Evolutionary conservation across 805 yeast species (phyloP).

Genomic region (Pichia thaimueangensis): DNA sequence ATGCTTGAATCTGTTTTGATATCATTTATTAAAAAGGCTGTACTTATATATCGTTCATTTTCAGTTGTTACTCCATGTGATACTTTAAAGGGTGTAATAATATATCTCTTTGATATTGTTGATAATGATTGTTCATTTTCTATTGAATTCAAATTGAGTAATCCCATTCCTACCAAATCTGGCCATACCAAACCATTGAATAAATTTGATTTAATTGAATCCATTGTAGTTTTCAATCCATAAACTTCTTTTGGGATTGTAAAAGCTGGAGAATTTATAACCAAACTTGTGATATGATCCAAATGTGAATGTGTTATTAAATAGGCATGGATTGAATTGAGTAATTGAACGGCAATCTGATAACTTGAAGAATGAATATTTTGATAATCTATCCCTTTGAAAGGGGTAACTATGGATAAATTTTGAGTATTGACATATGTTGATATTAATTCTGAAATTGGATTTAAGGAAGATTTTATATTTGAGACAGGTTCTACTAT

Average conservation of each 20-base stretch:
- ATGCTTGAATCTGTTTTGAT: conserved; percentile 31
- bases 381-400: background rate
- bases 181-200: conserved; percentile 87
- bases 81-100: conserved; percentile 35
- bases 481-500: background rate
- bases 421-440: background rate
- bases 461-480: too few relatives aligned
- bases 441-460: too few relatives aligned
- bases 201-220: conserved; percentile 45
- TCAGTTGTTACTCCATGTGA: conserved; percentile 29
- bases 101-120: conserved; percentile 30
- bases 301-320: conserved; percentile 78
- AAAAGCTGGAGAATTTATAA: conserved; percentile 63
- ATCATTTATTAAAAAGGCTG: conserved; percentile 52
- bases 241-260: conserved; percentile 35
- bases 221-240: conserved; percentile 49
- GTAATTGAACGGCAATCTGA: conserved; percentile 19
- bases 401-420: conserved; percentile 4
- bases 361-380: background rate
- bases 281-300: conserved; percentile 69
- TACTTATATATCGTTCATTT: conserved; percentile 35
- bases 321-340: conserved; percentile 35
- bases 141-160: conserved; percentile 22
- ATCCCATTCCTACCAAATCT: conserved; percentile 37
- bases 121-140: background rate